Percentiles rank a stretch among this genome's conserved stretches.
Conservation (phyloP, 345 rosid species). For the Cardamine chenopodiifolia region DNA sequence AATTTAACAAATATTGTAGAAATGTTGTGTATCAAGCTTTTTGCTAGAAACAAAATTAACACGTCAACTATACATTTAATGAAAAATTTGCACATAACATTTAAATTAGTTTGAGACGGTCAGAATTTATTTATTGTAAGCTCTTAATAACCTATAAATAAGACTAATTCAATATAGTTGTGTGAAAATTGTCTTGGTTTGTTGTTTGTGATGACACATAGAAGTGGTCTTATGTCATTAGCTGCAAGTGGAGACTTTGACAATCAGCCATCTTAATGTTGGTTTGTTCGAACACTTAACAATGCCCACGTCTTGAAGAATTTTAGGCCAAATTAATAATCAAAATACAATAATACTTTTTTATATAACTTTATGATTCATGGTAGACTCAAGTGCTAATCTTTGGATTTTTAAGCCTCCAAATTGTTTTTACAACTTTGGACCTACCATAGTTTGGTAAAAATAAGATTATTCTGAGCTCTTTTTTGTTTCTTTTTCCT, state of each 20-base stretch:
- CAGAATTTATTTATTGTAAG: neutral
- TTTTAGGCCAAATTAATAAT: slow-evolving; percentile 34
- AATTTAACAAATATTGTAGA: neutral
- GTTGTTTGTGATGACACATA: slow-evolving; percentile 26
- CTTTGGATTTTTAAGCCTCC: slow-evolving; percentile 9
- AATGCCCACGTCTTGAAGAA: slow-evolving; percentile 42
- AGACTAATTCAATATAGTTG: slow-evolving; percentile 13
- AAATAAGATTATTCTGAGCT: neutral
- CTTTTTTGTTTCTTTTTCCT: neutral
- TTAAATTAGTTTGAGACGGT: neutral
- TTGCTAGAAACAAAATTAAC: neutral
- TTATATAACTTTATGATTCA: neutral
- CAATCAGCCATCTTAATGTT: slow-evolving; percentile 34
- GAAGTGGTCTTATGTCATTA: slow-evolving; percentile 41
- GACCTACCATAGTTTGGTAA: slow-evolving; percentile 1
- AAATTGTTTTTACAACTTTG: slow-evolving; percentile 3
- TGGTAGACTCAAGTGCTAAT: slow-evolving; percentile 19
- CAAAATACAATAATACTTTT: neutral
- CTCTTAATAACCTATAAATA: neutral
- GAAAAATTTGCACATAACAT: neutral
- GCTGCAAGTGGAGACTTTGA: slow-evolving; percentile 37
- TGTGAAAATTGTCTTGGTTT: slow-evolving; percentile 5
- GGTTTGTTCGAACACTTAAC: slow-evolving; percentile 23
- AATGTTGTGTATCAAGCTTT: neutral
- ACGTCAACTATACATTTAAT: neutral